phyloP scores from a whole-genome alignment of 2,329 filamentous ascomycete genomes.

The Penicillium verrucosum region DNA sequence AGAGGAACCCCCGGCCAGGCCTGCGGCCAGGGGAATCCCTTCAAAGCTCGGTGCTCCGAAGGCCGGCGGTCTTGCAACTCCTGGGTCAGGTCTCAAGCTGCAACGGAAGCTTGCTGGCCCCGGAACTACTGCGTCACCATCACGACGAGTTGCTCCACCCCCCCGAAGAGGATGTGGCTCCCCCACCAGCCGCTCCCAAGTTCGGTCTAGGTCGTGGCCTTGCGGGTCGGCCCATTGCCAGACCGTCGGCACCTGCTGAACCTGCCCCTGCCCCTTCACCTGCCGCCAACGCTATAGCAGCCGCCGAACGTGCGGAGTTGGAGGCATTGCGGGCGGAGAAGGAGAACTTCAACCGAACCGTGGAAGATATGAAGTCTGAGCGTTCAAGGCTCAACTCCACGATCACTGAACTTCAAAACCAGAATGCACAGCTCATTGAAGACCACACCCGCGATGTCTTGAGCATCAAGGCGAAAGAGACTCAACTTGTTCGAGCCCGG shows the following conservation, averaged over 20 bases:
- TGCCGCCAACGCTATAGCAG: conserved; percentile 63
- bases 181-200: conserved; percentile 47
- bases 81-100: conserved; percentile 43
- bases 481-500: conserved; percentile 85
- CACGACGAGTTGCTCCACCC: conserved; percentile 45
- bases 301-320: conserved; percentile 65
- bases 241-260: conserved; percentile 54
- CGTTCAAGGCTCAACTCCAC: conserved; percentile 78
- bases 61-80: conserved; percentile 41
- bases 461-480: conserved; percentile 97
- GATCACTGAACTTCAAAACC: conserved; percentile 90
- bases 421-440: conserved; percentile 94
- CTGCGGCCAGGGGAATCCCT: conserved; percentile 38
- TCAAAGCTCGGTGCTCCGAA: conserved; percentile 48
- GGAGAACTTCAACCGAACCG: conserved; percentile 69
- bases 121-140: conserved; percentile 42
- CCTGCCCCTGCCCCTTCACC: conserved; percentile 52
- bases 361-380: conserved; percentile 79
- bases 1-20: conserved; percentile 43
- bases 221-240: conserved; percentile 78
- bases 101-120: conserved; percentile 44
- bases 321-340: conserved; percentile 83
- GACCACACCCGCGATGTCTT: conserved; percentile 94
- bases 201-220: conserved; percentile 71
- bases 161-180: conserved; percentile 44